phyloP scores from a whole-genome alignment of 129 eudicot species.

The Glebionis coronaria region DNA sequence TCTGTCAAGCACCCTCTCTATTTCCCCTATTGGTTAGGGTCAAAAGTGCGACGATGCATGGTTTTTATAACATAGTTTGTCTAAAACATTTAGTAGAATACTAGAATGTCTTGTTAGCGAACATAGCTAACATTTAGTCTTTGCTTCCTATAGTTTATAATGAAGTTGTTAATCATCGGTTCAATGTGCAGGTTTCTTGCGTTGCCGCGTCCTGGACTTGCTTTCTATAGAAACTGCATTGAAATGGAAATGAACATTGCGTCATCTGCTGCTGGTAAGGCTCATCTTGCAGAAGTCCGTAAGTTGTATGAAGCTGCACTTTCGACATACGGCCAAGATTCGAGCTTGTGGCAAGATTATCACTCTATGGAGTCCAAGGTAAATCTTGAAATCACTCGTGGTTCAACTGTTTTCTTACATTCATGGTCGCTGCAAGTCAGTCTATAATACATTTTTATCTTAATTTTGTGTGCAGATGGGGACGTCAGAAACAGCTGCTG shows the following conservation, averaged over 20 bases:
- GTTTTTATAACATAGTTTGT: too few relatives aligned
- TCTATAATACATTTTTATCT: too few relatives aligned
- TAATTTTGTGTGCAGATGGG: conserved; percentile 59
- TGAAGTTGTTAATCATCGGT: conserved; percentile 12
- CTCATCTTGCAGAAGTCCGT: conserved; percentile 49
- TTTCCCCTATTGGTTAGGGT: too few relatives aligned
- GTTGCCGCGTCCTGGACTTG: conserved; percentile 85
- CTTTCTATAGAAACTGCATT: conserved; percentile 59
- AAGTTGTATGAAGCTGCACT: conserved; percentile 81
- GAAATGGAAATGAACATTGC: conserved; percentile 71
- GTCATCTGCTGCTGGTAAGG: conserved; percentile 48
- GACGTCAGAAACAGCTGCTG: conserved; percentile 81
- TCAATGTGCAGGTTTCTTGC: conserved; percentile 56
- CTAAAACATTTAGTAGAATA: not conserved
- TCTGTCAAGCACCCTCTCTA: not conserved
- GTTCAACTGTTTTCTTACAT: too few relatives aligned
- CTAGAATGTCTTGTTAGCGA: too few relatives aligned
- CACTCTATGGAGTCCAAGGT: conserved; percentile 80
- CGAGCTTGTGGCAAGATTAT: conserved; percentile 77
- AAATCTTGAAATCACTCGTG: not conserved
- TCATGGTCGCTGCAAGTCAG: too few relatives aligned
- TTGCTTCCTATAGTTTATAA: too few relatives aligned
- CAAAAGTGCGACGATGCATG: too few relatives aligned
- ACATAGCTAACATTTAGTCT: not conserved
- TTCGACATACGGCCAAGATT: conserved; percentile 67